These are phyloP conservation scores for Gnaphalium uliginosum DNA, from an alignment of 129 eudicot species.

Conservation along the genomic window DNA sequence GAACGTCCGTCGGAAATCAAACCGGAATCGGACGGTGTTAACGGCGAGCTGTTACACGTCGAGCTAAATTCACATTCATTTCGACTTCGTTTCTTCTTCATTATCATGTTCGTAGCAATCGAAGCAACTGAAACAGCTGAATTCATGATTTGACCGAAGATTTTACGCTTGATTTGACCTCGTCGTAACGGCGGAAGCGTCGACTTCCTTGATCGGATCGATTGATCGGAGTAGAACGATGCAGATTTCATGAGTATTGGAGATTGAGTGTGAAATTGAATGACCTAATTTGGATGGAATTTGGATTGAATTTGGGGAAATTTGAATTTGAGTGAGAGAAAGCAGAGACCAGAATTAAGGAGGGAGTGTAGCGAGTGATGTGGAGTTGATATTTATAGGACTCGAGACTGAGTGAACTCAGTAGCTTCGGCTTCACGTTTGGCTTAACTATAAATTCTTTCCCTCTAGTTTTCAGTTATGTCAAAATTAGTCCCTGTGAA, in stretches of 20 bases:
- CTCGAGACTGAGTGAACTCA: background rate
- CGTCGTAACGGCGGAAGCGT: conserved; percentile 21
- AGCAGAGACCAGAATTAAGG: background rate
- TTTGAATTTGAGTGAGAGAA: background rate
- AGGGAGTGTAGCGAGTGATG: background rate
- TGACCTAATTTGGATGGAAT: background rate
- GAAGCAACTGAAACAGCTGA: conserved; percentile 24
- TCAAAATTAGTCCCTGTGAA: background rate
- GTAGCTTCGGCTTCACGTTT: conserved; percentile 18
- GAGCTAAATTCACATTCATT: conserved; percentile 18
- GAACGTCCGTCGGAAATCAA: conserved; percentile 16
- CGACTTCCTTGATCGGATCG: background rate
- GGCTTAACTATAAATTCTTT: background rate
- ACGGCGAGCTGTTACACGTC: background rate
- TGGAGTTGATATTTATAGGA: background rate
- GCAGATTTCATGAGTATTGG: conserved; percentile 1
- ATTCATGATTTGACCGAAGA: conserved; percentile 5
- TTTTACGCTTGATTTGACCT: conserved; percentile 24
- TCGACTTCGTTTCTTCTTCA: conserved; percentile 5
- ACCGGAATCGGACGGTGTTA: conserved; percentile 4
- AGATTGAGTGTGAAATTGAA: background rate
- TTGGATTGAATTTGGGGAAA: conserved; percentile 5
- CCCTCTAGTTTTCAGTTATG: background rate
- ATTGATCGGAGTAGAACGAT: conserved; percentile 2
- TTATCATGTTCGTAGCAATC: conserved; percentile 1